Conservation (phyloP, 2,329 filamentous ascomycete species). For the Xylariaceae sp. region DNA sequence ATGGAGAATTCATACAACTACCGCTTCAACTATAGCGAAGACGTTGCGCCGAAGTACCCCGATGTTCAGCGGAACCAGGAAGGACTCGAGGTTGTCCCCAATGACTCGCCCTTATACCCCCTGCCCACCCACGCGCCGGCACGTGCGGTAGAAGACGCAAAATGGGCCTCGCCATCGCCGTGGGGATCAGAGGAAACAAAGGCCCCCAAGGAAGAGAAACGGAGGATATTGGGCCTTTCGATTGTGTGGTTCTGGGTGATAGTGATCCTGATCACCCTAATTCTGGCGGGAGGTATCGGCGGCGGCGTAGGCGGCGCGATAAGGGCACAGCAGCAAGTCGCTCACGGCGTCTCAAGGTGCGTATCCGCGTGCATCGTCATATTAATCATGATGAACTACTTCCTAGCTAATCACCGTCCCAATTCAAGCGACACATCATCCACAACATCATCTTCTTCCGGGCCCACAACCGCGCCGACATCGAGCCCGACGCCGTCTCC, state of each 20-base stretch:
- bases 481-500: constrained; percentile 5
- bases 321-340: constrained; percentile 15
- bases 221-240: constrained; percentile 27
- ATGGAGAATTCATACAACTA: constrained; percentile 17
- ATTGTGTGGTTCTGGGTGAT: constrained; percentile 31
- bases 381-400: no score
- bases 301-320: constrained; percentile 31
- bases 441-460: constrained; percentile 1
- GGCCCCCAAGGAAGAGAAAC: background rate
- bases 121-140: constrained; percentile 11
- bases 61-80: constrained; percentile 10
- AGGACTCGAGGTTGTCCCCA: constrained; percentile 28
- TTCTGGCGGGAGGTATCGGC: constrained; percentile 30
- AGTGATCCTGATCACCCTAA: constrained; percentile 23
- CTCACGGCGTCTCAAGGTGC: background rate
- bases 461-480: background rate
- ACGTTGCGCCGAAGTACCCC: constrained; percentile 23
- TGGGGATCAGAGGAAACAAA: constrained; percentile 1
- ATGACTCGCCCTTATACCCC: constrained; percentile 25
- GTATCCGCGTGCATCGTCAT: background rate
- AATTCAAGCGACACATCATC: background rate
- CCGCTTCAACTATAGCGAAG: constrained; percentile 23
- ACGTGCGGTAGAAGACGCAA: constrained; percentile 2
- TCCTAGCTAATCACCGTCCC: background rate
- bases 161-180: background rate